phyloP scores from a whole-genome alignment of 2,329 filamentous ascomycete genomes.

The Penicillium sp. region DNA sequence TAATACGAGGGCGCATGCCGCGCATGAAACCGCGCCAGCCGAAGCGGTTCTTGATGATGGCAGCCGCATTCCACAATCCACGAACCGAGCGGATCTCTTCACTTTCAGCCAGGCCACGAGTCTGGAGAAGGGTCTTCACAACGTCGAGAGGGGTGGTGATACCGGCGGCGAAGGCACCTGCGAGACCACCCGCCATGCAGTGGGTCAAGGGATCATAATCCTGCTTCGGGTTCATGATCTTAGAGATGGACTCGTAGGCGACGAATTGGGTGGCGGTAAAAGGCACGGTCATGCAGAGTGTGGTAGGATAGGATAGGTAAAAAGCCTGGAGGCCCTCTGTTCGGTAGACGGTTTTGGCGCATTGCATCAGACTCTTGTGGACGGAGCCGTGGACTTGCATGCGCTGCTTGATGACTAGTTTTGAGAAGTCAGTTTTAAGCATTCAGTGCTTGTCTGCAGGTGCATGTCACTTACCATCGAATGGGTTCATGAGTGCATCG shows the following conservation, averaged over 20 bases:
- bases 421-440: not conserved
- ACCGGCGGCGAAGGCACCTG: constrained; percentile 89
- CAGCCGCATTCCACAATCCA: constrained; percentile 77
- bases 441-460: not conserved
- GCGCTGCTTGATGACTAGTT: constrained; percentile 92
- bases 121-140: constrained; percentile 97
- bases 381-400: constrained; percentile 98
- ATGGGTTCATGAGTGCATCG: constrained; percentile 98
- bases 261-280: constrained; percentile 98
- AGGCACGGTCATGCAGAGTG: constrained; percentile 96
- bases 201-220: constrained; percentile 91
- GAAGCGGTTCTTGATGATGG: constrained; percentile 80
- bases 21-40: constrained; percentile 89
- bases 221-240: constrained; percentile 80
- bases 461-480: constrained; percentile 72
- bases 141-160: constrained; percentile 96
- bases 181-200: constrained; percentile 87
- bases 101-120: constrained; percentile 81
- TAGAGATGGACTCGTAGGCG: constrained; percentile 95
- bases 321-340: constrained; percentile 89
- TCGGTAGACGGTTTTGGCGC: constrained; percentile 83
- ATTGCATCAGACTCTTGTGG: constrained; percentile 84
- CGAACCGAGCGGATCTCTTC: constrained; percentile 82
- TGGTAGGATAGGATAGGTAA: constrained; percentile 98
- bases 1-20: constrained; percentile 84